These are phyloP conservation scores for Xanthoconium stramineum DNA, from an alignment of 768 basidiomycete species.

Conservation along the genomic window DNA sequence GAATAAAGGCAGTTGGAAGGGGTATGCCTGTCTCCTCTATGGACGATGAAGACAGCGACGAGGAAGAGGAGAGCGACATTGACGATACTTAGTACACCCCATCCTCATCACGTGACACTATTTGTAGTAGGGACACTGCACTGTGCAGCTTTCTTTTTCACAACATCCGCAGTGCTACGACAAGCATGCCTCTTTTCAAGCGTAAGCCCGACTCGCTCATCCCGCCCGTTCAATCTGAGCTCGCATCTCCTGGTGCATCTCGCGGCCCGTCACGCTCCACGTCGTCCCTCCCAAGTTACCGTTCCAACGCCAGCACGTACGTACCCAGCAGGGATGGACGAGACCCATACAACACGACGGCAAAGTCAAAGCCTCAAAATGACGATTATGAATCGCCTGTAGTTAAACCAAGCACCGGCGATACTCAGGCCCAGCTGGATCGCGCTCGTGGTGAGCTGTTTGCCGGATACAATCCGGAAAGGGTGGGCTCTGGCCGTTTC, in stretches of 20 bases:
- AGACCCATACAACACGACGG: conserved; percentile 45
- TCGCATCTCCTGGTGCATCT: conserved; percentile 24
- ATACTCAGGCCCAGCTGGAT: conserved; percentile 48
- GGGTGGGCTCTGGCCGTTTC: conserved; percentile 60
- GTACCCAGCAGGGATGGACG: conserved; percentile 63
- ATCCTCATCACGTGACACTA: conserved; percentile 9
- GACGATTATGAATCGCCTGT: conserved; percentile 25
- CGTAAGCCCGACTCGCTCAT: conserved; percentile 63
- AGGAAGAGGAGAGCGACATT: conserved; percentile 37
- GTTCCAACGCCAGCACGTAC: conserved; percentile 60
- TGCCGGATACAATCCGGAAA: conserved; percentile 65
- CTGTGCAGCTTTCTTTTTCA: too few species aligned
- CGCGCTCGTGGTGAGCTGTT: conserved; percentile 73
- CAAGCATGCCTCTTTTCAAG: conserved; percentile 49
- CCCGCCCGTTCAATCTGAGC: conserved; percentile 55
- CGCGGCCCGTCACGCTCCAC: conserved; percentile 31
- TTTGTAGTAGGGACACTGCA: too few species aligned
- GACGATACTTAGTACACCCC: conserved; percentile 16
- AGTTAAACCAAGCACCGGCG: conserved; percentile 8
- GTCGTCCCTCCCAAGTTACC: conserved; percentile 42
- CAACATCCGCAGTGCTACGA: background rate
- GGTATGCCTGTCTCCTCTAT: conserved; percentile 50
- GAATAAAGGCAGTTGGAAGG: conserved; percentile 71
- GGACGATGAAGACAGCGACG: conserved; percentile 32
- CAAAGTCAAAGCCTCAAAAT: conserved; percentile 22